phyloP scores from a whole-genome alignment of 768 basidiomycete species.

The Sarcodon aspratus region DNA sequence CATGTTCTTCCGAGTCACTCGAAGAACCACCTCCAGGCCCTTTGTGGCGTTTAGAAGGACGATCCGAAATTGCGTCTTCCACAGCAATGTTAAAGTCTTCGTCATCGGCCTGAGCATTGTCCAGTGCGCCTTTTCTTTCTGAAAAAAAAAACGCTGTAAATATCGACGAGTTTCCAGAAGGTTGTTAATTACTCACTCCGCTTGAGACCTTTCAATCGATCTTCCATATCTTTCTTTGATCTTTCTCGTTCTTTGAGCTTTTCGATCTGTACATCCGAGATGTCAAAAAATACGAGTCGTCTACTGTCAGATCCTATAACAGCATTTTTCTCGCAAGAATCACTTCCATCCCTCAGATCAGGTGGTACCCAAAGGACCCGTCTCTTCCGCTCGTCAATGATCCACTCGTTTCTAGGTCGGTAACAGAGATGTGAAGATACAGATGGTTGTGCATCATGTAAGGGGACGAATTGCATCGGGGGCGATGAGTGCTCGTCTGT shows the following conservation, averaged over 20 bases:
- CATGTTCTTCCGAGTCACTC: conserved; percentile 24
- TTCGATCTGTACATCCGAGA: conserved; percentile 93
- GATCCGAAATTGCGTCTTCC: conserved; percentile 78
- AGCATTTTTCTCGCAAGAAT: too few species aligned
- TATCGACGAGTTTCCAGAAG: not conserved
- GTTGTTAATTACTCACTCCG: conserved; percentile 50
- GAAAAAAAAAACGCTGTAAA: conserved; percentile 2
- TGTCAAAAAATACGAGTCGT: too few species aligned
- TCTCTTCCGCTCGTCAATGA: too few species aligned
- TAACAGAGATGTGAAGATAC: too few species aligned
- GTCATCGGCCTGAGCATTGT: conserved; percentile 51
- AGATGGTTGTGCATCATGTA: too few species aligned
- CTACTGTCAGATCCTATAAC: too few species aligned
- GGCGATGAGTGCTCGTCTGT: too few species aligned
- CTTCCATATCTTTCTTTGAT: conserved; percentile 88
- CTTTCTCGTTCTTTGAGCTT: conserved; percentile 84
- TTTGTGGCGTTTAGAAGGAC: conserved; percentile 48
- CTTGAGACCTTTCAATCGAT: conserved; percentile 77
- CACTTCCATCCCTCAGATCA: too few species aligned
- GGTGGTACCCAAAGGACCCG: too few species aligned
- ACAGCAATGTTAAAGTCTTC: conserved; percentile 81
- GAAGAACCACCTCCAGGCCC: conserved; percentile 11
- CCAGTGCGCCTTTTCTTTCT: conserved; percentile 82
- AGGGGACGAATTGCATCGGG: too few species aligned
- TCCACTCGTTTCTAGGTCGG: too few species aligned